Base-by-base conservation (phyloP, 1,139 yeast genomes). In the Debaryomycetaceae sp. region DNA sequence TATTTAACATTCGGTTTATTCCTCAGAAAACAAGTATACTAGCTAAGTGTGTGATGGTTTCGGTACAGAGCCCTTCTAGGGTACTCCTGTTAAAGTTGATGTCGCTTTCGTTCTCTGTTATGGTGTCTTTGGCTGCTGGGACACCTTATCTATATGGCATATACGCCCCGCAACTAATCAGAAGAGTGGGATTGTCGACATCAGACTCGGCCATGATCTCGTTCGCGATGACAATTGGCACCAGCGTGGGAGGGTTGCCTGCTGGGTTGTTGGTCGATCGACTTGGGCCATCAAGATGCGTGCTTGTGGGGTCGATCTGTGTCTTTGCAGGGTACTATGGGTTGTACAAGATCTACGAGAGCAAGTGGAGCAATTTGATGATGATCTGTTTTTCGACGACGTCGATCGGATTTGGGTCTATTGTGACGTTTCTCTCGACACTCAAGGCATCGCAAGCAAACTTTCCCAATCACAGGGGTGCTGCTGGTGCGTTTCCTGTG, bases 61-160 rank as follows among this genome's bases (percentile, higher is more conserved):
- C 8, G 11, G 11, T 27, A 27, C 11, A 27, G 11, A 27, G 11
- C 31, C 31, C 31, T 27, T 27, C 31, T 7, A 27, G 31, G 31
- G 31, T 27, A 11, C 8, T 11, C 8, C 11, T 27, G 31, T 27
- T 38, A 31, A 37, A 47, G 13, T 35, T 46, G 31, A 17, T 40
- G 8, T 33, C 46, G 8, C 38, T 45, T 11, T 33, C 38, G 11
- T 11, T 36, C 6, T 45, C 68, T 11, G 57, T 71, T n/a, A 58
- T 71, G 36, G 67, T 73, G 31, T 62, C 75, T 1, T 51, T 74
- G 40, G 77, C 72, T 1, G 60, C 89, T 3, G 91, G 93, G 0
- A 84, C 91, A 1, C 87, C 88, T 0, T 85, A 85, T 56, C 65
- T 84, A 22, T 86, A 81, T 57, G 87, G 91, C 1, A 80, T 81